Evolutionary conservation across 202 grass and related monocot genomes (phyloP), one percentile per base, ranked within the genome.

Genomic region (Carex sylvatica): DNA sequence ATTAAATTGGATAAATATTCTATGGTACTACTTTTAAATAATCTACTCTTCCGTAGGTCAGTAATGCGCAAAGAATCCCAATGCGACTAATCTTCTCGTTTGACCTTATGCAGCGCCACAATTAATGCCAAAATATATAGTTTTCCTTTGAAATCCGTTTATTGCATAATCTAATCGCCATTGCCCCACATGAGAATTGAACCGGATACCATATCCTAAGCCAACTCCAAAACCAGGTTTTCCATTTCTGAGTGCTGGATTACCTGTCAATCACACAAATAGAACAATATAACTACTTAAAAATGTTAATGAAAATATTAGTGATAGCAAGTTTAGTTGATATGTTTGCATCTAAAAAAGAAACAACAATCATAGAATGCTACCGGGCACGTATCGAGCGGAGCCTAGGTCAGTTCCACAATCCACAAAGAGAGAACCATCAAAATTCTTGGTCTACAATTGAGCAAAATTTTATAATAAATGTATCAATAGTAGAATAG

Each of bases 91-190:
- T 63, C 9, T 13, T 12, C 46, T 55, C 49, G 31, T 75, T 49
- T 75, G 24, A 33, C 14, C 24, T 75, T 49, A 91, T 55, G 89
- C 84, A 73, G 75, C 83, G 69, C 89, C 83, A 82, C 42, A 87
- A 84, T 89, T 93, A 66, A 98, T 92, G 64, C 96, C 91, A 33
- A 98, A 98, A 75, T 98, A 98, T 78, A 93, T 84, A n/a, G 89
- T 98, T 77, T 98, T 95, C 83, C 89, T 83, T 33, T 81, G 87
- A 35, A 95, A 98, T 60, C 91, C 92, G 35, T 98, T 98, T 81
- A 98, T 75, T 20, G 92, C 89, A 24, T 93, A 95, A 66, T 95
- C 92, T 18, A 95, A 86, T 56, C 84, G 87, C 26, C 95, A 66
- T 70, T 98, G 96, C 28, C 96, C 96, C 78, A 98, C 53, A 68